Base-by-base conservation (phyloP, 345 rosid genomes). In the Acer yangbiense region DNA sequence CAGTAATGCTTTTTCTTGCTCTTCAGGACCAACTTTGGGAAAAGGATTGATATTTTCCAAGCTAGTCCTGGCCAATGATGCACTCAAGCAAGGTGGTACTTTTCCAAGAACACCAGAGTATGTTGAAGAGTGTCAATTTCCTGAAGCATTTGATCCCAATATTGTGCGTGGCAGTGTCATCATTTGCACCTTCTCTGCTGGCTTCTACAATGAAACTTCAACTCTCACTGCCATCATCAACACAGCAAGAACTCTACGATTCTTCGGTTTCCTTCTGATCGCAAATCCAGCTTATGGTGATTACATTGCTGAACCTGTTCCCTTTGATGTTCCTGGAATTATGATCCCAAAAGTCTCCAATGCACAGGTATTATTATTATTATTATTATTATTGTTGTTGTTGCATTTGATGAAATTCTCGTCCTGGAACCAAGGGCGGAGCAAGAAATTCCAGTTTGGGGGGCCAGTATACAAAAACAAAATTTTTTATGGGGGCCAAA, bases 111-210 rank as follows among this genome's bases (percentile, higher is more conserved):
- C 91, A 16, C 81, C 86, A 25, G 60, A 39, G 44, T 84, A 88
- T 78, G 62, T 81, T 7, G 98, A 95, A 74, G 98, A 95, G 82
- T 95, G 98, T 61, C 94, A 95, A 65, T 61, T 68, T 73, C 94
- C 93, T 0, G 95, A 89, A 21, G 84, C 90, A 63, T 83, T 93
- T 25, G 86, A 93, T 65, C 90, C 89, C 2, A 63, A 32, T 13
- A 4, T 35, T 14, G 99, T 92, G 58, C 63, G 50, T 57, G 93
- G 88, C 13, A 83, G 90, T 71, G 81, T 93, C 60, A 91, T 91
- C 35, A 83, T 93, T 5, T 93, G 99, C 82, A 85, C 87, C 58
- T 95, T 89, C 85, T 93, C 98, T 0, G 80, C 80, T 2, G 98
- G 98, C 27, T 95, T 95, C 87, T 79, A 78, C 67, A 89, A 88